A percentile compares a stretch with the other conserved stretches of the same genome.
phyloP scores from a whole-genome alignment of 495 filamentous ascomycete species.

The Cryomyces minteri region DNA sequence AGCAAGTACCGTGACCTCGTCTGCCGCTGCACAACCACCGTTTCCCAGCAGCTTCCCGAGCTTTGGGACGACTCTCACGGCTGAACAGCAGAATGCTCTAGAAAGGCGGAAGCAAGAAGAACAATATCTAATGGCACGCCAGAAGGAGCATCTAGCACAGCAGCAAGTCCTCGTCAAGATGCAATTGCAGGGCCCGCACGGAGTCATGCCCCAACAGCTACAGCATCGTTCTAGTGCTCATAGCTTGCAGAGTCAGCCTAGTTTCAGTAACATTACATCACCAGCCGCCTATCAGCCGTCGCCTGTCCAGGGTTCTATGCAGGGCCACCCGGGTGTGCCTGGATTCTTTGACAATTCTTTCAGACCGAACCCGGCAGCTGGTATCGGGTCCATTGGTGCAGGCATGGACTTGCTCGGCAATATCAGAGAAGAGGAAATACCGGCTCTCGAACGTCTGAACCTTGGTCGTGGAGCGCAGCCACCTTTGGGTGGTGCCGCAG shows the following conservation, averaged over 20 bases:
- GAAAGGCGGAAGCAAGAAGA: constrained; percentile 96
- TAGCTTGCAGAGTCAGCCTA: constrained; percentile 89
- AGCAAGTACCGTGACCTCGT: constrained; percentile 20
- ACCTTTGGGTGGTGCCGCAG: constrained; percentile 30
- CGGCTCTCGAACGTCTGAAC: constrained; percentile 40
- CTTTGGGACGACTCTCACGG: constrained; percentile 93
- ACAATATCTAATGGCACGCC: constrained; percentile 86
- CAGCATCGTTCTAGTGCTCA: constrained; percentile 91
- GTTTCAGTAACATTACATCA: constrained; percentile 82
- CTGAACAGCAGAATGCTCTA: constrained; percentile 91
- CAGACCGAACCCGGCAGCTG: constrained; percentile 20
- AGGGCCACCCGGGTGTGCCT: constrained; percentile 32
- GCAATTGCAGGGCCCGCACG: constrained; percentile 34
- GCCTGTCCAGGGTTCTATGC: constrained; percentile 51
- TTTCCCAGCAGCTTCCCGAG: constrained; percentile 89
- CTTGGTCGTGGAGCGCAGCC: constrained; percentile 31
- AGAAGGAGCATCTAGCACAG: constrained; percentile 81
- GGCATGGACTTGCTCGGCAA: constrained; percentile 29
- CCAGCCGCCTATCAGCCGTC: constrained; percentile 58
- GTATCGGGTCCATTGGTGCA: constrained; percentile 32
- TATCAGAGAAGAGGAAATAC: constrained; percentile 40
- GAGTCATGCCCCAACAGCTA: constrained; percentile 35
- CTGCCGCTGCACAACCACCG: constrained; percentile 60
- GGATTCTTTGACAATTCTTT: constrained; percentile 61
- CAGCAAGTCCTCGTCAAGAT: constrained; percentile 66